Evolutionary conservation across 257 asterid genomes (phyloP), one percentile per base, ranked within the genome.

Genomic region (Nicotiana tabacum): DNA sequence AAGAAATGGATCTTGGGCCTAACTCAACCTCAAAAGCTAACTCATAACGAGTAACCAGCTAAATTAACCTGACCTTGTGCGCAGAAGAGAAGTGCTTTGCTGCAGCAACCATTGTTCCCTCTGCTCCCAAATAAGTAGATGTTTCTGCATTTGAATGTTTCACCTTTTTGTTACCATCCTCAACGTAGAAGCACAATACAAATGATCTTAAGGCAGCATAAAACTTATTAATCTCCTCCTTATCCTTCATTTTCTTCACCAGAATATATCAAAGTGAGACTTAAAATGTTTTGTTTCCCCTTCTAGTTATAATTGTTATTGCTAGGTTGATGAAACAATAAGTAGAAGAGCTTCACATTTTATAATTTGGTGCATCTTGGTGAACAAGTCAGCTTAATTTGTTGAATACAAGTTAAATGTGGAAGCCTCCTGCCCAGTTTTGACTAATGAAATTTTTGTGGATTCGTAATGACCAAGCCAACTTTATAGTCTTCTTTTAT

Each of bases 1-100:
- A 6, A 1, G 46, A 37, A 37, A 37, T 37, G 0, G 46, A 37
- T 0, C 8, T 37, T 37, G 2, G 0, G 9, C 2, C 9, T 6
- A 37, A 37, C 8, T 37, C 7, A 37, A 37, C 1, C 1, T 0
- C 8, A 37, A 5, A 37, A 37, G 1, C 43, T 37, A 37, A 1
- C 8, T 35, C 55, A 48, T 48, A 48, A 8, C 55, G 15, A 4
- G 1, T 10, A 51, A 11, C 9, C 29, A 61, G 17, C 55, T 61
- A 77, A 58, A 79, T 83, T 17, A 89, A 76, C 12, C 76, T 72
- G 4, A 91, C 88, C 80, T 91, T 89, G 17, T 82, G 83, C 15
- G 85, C 83, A 33, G 82, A 68, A 33, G 94, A 88, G 85, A 91
- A 89, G 85, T 91, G 89, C 83, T 89, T 91, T 10, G 89, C 88